Percentiles rank a stretch among this genome's conserved stretches.
Evolutionary conservation across 2,329 filamentous ascomycete species (phyloP).

Genomic region (Monilinia aucupariae): DNA sequence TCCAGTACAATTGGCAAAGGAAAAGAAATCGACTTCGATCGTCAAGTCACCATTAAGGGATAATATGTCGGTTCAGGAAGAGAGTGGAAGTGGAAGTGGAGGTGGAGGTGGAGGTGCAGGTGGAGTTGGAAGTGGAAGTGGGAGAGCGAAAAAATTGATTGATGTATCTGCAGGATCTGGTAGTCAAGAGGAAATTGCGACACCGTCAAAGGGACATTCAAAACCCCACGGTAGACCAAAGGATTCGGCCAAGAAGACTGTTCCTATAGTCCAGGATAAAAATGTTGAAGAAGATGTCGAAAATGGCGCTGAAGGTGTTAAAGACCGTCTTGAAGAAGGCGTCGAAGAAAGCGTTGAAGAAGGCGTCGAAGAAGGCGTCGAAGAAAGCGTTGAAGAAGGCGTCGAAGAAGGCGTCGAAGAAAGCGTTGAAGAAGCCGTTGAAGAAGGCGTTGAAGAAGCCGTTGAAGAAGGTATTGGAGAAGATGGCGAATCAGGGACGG

Average conservation of each 20-base stretch:
- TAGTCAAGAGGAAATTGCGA: background rate
- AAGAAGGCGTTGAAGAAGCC: background rate
- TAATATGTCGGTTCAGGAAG: background rate
- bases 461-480: background rate
- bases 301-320: background rate
- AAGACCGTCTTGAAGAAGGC: too few species aligned
- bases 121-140: background rate
- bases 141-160: background rate
- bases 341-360: too few species aligned
- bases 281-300: background rate
- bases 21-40: background rate
- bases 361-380: background rate
- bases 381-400: background rate
- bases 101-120: background rate
- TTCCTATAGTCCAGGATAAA: background rate
- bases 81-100: background rate
- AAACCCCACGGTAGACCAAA: background rate
- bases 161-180: background rate
- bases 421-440: background rate
- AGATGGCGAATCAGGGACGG: background rate
- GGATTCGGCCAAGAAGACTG: background rate
- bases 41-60: background rate
- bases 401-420: background rate
- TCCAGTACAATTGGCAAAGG: background rate
- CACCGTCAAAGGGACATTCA: background rate